phyloP scores from a whole-genome alignment of 306 rosid species.

The Castanea sativa region DNA sequence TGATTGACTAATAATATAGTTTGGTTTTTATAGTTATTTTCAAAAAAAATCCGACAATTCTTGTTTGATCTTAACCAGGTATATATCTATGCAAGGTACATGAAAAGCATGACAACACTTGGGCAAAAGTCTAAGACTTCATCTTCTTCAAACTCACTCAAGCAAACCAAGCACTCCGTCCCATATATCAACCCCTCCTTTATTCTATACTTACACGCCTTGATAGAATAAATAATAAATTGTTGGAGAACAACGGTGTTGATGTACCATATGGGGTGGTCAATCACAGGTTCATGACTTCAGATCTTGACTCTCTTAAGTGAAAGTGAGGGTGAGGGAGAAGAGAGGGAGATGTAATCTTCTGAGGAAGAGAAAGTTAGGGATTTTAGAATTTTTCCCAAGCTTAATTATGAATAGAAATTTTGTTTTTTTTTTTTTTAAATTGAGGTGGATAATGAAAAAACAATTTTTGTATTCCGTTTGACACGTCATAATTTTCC shows the following conservation, averaged over 20 bases:
- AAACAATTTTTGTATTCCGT: too few relatives aligned
- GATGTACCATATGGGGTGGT: slow-evolving; percentile 64
- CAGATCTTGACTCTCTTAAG: neutral
- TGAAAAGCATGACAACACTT: slow-evolving; percentile 71
- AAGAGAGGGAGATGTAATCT: too few relatives aligned
- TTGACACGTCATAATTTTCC: too few relatives aligned
- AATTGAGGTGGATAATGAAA: too few relatives aligned
- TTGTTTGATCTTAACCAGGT: slow-evolving; percentile 46
- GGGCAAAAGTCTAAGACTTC: slow-evolving; percentile 65
- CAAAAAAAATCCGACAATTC: slow-evolving; percentile 21
- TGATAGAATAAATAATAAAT: slow-evolving; percentile 61
- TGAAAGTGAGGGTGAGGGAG: too few relatives aligned
- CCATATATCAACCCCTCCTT: slow-evolving; percentile 56
- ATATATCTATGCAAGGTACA: slow-evolving; percentile 32
- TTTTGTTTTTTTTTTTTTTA: too few relatives aligned
- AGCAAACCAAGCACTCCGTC: slow-evolving; percentile 73
- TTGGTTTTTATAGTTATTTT: too few relatives aligned
- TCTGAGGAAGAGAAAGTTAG: too few relatives aligned
- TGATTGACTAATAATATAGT: too few relatives aligned
- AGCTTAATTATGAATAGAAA: too few relatives aligned
- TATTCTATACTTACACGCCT: slow-evolving; percentile 42
- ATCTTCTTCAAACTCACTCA: slow-evolving; percentile 63
- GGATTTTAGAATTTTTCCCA: too few relatives aligned
- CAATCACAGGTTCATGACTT: slow-evolving; percentile 26
- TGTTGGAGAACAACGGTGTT: slow-evolving; percentile 57